A percentile compares a stretch with the other conserved stretches of the same genome.
Evolutionary conservation across 768 basidiomycete species (phyloP).

Genomic region (Psilocybe subaeruginosa): DNA sequence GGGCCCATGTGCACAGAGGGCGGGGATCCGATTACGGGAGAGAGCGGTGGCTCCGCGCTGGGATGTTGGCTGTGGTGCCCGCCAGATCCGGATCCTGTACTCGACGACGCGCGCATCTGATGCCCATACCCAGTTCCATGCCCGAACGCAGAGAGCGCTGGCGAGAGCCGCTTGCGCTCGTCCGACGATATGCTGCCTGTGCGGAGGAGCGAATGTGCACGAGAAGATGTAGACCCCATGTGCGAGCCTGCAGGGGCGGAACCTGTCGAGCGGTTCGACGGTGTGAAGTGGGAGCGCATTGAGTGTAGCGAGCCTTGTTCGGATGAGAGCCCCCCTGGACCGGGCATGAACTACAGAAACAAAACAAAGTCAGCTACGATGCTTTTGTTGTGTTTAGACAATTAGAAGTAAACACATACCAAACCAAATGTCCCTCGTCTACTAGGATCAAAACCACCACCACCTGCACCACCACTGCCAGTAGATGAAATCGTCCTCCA

Average conservation of each 20-base stretch:
- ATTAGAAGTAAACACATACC: conserved; percentile 41
- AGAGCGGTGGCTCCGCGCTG: background rate
- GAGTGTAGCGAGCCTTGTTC: conserved; percentile 72
- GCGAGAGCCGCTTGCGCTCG: conserved; percentile 49
- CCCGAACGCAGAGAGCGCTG: conserved; percentile 56
- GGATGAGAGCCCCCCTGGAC: conserved; percentile 43
- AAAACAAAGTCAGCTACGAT: conserved; percentile 1
- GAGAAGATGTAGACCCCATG: conserved; percentile 57
- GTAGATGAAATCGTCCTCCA: conserved; percentile 61
- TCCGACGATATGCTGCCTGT: conserved; percentile 60
- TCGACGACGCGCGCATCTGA: conserved; percentile 12
- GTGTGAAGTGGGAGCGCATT: conserved; percentile 57
- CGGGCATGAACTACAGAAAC: conserved; percentile 42
- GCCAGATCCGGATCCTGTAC: conserved; percentile 15
- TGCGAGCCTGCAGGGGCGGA: conserved; percentile 52
- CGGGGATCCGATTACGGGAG: conserved; percentile 20
- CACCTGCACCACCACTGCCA: conserved; percentile 22
- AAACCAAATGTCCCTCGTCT: conserved; percentile 65
- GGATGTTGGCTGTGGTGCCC: background rate
- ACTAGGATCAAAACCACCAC: conserved; percentile 27
- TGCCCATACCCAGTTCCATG: conserved; percentile 23
- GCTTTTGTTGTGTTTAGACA: background rate
- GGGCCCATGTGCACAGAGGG: conserved; percentile 22
- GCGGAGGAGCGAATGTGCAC: conserved; percentile 45
- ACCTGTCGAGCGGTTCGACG: conserved; percentile 51